A percentile compares a stretch with the other conserved stretches of the same genome.
Evolutionary conservation across 345 rosid genomes (phyloP).

Genomic region (Lepidium aucheri): DNA sequence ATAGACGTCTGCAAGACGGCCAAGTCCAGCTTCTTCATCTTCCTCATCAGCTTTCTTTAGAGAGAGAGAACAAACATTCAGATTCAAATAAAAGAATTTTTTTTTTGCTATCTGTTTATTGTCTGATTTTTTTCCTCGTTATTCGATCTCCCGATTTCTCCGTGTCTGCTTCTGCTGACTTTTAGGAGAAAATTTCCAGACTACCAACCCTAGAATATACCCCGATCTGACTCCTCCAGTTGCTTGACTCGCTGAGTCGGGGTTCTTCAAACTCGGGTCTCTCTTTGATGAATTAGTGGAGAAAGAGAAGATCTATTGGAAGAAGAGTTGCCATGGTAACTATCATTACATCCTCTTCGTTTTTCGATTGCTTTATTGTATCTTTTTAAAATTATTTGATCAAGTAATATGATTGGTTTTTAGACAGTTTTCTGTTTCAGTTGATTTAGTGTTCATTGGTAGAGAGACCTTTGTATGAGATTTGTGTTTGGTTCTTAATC

Average conservation of each 20-base stretch:
- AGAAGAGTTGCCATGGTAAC: constrained; percentile 33
- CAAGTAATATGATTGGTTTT: not conserved
- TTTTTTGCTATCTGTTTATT: too few relatives aligned
- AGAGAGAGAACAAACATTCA: not conserved
- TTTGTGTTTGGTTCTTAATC: not conserved
- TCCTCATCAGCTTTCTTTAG: not conserved
- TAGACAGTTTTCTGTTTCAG: not conserved
- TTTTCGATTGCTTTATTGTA: not conserved
- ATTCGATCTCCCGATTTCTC: constrained; percentile 6
- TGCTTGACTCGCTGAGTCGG: constrained; percentile 18
- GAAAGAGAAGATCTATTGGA: constrained; percentile 15
- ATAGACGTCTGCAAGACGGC: constrained; percentile 29
- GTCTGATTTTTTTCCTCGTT: not conserved
- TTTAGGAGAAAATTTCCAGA: not conserved
- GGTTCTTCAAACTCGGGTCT: not conserved
- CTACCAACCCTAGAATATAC: constrained; percentile 5
- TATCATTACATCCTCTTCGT: not conserved
- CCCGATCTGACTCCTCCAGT: constrained; percentile 21
- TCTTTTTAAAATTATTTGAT: not conserved
- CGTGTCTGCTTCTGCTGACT: constrained; percentile 15
- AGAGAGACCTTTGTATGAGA: not conserved
- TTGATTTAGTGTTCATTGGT: constrained; percentile 3
- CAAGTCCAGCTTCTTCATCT: constrained; percentile 13
- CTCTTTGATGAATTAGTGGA: constrained; percentile 28
- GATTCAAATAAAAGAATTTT: not conserved